Percentiles rank a stretch among this genome's conserved stretches.
Evolutionary conservation across 2,329 filamentous ascomycete species (phyloP).

Genomic region (Talaromyces sp.): DNA sequence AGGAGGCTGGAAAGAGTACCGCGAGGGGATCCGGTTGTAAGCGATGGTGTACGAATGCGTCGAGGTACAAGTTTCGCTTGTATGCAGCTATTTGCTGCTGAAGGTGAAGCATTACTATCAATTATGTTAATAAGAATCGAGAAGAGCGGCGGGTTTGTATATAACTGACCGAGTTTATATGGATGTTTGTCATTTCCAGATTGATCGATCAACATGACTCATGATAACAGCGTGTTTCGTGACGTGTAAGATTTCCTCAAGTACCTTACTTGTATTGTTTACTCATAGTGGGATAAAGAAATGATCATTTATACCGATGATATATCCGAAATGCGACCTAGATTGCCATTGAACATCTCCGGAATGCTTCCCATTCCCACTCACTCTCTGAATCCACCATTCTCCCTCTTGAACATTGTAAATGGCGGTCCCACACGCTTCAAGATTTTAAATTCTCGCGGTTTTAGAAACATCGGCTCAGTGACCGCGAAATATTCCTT

Average conservation of each 20-base stretch:
- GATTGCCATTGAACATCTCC: not conserved
- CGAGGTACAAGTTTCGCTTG: not conserved
- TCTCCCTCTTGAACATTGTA: conserved; percentile 11
- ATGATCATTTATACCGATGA: not conserved
- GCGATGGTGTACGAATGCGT: not conserved
- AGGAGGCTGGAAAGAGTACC: not conserved
- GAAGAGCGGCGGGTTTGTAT: not conserved
- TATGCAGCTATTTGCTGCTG: not conserved
- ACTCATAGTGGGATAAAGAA: not conserved
- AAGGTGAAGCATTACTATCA: not conserved
- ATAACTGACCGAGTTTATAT: not conserved
- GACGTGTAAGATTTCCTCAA: not conserved
- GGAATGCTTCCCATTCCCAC: not conserved
- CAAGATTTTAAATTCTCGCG: conserved; percentile 35
- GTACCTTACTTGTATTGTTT: not conserved
- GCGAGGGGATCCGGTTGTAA: not conserved
- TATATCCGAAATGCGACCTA: not conserved
- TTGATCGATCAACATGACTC: not conserved
- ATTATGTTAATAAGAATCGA: not conserved
- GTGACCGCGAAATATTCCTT: conserved; percentile 42
- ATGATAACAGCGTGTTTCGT: not conserved
- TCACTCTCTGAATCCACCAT: conserved; percentile 12
- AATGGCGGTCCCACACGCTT: conserved; percentile 26
- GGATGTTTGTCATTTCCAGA: not conserved
- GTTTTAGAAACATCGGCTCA: conserved; percentile 43